phyloP scores from a whole-genome alignment of 176 grass and related monocot genomes.

The Zea mays region Zm-B73-REFERENCE-NAM-5.0 NC_050099.1:201332501-201333000 shows the following conservation, averaged over 20 bases:
- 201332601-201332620: background rate
- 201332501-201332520: constrained; percentile 5
- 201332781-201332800: background rate
- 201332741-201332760: background rate
- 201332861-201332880: background rate
- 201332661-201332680: background rate
- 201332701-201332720: background rate
- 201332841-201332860: background rate
- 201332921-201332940: background rate
- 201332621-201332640: background rate
- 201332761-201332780: background rate
- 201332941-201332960: background rate
- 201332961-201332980: background rate
- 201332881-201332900: background rate
- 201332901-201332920: background rate
- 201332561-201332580: background rate
- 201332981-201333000: background rate
- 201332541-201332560: background rate
- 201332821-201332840: background rate
- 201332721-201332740: background rate
- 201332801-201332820: background rate
- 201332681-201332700: background rate
- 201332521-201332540: background rate
- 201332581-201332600: background rate
- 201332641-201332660: background rate